Percentiles rank a stretch among this genome's conserved stretches.
Evolutionary conservation across 805 yeast species (phyloP).

Genomic region (Candida ulmi): DNA sequence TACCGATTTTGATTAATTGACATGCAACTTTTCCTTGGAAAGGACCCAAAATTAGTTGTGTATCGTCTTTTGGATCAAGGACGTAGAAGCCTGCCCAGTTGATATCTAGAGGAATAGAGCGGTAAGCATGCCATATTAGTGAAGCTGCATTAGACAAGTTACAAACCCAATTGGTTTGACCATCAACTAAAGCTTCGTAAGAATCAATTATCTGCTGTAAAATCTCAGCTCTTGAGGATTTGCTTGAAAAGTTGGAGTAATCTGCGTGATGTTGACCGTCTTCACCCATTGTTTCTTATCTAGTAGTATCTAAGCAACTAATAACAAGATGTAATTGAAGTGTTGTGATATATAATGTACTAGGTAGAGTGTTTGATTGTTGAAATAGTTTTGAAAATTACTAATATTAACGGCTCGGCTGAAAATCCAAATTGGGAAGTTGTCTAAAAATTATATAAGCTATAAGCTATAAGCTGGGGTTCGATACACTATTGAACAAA

Average conservation of each 20-base stretch:
- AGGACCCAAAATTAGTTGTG: conserved; percentile 74
- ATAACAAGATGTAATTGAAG: too few species aligned
- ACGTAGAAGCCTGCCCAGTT: conserved; percentile 96
- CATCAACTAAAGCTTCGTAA: conserved; percentile 58
- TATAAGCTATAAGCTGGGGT: too few species aligned
- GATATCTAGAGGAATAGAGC: conserved; percentile 47
- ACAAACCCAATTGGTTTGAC: conserved; percentile 79
- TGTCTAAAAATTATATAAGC: too few species aligned
- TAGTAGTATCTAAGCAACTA: too few species aligned
- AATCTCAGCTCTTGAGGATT: conserved; percentile 41
- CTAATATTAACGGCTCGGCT: too few species aligned
- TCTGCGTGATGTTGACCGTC: conserved; percentile 63
- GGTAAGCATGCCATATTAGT: conserved; percentile 83
- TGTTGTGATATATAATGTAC: too few species aligned
- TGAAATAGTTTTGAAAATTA: too few species aligned
- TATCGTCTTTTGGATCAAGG: conserved; percentile 23
- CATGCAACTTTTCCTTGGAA: conserved; percentile 98
- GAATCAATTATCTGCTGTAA: conserved; percentile 54
- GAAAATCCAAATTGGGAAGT: too few species aligned
- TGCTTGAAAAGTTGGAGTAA: conserved; percentile 43
- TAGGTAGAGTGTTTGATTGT: too few species aligned
- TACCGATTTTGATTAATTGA: conserved; percentile 70
- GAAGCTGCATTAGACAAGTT: conserved; percentile 85
- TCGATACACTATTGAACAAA: too few species aligned
- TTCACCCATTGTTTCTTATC: conserved; percentile 13